Evolutionary conservation across 768 basidiomycete species (phyloP).

Genomic region (Leccinum uliginosum): DNA sequence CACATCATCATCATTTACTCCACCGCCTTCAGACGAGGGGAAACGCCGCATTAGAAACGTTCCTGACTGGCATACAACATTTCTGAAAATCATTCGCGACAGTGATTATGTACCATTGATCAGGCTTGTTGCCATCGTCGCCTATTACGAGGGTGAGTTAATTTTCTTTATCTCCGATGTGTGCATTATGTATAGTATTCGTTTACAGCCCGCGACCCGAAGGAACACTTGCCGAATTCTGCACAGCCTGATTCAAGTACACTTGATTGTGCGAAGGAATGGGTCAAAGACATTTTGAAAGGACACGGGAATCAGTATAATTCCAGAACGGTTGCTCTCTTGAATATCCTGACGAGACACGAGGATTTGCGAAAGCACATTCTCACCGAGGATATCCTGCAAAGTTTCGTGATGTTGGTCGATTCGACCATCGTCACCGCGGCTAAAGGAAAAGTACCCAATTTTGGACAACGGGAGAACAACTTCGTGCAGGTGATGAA

Average conservation of each 20-base stretch:
- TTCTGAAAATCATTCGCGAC: conserved; percentile 7
- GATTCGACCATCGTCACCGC: conserved; percentile 7
- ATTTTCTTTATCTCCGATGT: not conserved
- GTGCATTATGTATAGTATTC: not conserved
- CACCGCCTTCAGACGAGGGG: conserved; percentile 13
- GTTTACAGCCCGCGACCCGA: conserved; percentile 8
- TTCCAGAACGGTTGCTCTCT: conserved; percentile 19
- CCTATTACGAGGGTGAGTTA: conserved; percentile 22
- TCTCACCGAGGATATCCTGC: conserved; percentile 12
- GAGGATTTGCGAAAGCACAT: conserved; percentile 8
- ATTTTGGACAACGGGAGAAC: not conserved
- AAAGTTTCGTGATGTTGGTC: conserved; percentile 10
- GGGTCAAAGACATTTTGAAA: conserved; percentile 9
- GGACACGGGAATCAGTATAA: conserved; percentile 15
- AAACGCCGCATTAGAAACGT: conserved; percentile 15
- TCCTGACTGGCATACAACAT: conserved; percentile 7
- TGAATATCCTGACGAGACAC: conserved; percentile 20
- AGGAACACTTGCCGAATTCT: not conserved
- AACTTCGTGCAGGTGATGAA: conserved; percentile 22
- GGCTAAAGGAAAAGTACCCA: not conserved
- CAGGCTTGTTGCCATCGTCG: conserved; percentile 18
- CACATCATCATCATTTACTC: not conserved
- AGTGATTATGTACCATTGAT: conserved; percentile 12
- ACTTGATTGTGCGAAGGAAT: conserved; percentile 8
- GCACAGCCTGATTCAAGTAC: not conserved